These are phyloP conservation scores for Alternaria burnsii DNA, from an alignment of 2,329 filamentous ascomycete genomes.

Conservation along the genomic window DNA sequence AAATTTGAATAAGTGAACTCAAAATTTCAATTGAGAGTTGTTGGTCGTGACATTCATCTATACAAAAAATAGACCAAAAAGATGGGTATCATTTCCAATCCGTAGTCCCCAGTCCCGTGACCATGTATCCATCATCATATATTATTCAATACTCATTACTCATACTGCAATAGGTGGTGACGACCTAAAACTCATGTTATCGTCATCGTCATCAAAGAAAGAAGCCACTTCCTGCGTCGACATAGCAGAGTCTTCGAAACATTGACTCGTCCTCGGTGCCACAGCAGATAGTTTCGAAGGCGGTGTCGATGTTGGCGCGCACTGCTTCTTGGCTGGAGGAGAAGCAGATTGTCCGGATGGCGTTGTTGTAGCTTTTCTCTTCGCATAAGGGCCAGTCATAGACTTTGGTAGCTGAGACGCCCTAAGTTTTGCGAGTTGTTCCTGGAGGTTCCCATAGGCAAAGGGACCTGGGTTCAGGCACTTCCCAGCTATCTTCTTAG, in stretches of 20 bases:
- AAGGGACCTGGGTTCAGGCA: constrained; percentile 15
- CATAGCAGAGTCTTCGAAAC: constrained; percentile 30
- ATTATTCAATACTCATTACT: constrained; percentile 1
- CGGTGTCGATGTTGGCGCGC: not conserved
- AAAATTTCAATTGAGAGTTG: too few relatives aligned
- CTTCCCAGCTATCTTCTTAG: constrained; percentile 15
- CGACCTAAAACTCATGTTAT: constrained; percentile 29
- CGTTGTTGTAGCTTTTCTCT: constrained; percentile 2
- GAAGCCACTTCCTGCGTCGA: constrained; percentile 39
- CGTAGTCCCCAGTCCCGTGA: not conserved
- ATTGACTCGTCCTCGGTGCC: not conserved
- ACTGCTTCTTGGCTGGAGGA: constrained; percentile 2
- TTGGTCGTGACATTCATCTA: not conserved
- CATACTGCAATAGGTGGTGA: constrained; percentile 32
- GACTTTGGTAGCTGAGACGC: constrained; percentile 13
- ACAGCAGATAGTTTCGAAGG: not conserved
- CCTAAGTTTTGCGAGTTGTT: constrained; percentile 11
- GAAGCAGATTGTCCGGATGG: not conserved
- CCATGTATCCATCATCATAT: not conserved
- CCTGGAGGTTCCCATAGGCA: constrained; percentile 3
- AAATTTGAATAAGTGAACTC: too few relatives aligned
- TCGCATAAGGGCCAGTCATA: not conserved
- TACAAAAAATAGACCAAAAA: not conserved
- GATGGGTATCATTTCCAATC: constrained; percentile 11
- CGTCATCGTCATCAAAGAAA: constrained; percentile 41